Base-by-base conservation (phyloP, 371 early-diverging fungal genomes). In the Actinomortierella wolfii region DNA sequence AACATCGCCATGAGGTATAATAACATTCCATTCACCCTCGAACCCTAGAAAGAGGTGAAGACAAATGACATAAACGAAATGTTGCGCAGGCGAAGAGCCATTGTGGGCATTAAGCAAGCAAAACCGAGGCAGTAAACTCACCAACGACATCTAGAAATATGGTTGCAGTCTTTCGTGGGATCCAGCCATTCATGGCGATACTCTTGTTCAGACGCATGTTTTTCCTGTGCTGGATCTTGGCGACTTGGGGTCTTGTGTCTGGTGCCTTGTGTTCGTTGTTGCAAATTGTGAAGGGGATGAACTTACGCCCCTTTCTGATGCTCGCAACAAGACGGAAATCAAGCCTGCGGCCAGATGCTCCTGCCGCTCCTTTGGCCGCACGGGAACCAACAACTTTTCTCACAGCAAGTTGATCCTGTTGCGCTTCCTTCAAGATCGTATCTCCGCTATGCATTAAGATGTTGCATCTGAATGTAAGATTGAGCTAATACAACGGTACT, bases 311-410 rank as follows among this genome's bases (percentile, higher is more conserved):
- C 18, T 47, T 47, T 47, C 21, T 47, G 20, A 47, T 47, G 47
- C 47, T 47, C 2, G 47, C 47, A 21, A 47, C 47, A 47, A 47
- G 47, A 47, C 47, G 47, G 11, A 20, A 47, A 47, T 47, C 47
- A 47, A 47, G 47, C 47, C 47, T 21, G 18, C 47, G 61, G 5
- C 61, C 61, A 52, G 54, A 53, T 13, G 46, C 62, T 11, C 62
- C 56, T 42, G 56, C 51, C 20, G 46, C 28, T 25, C 62, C 56
- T 39, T 45, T 26, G 6, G 47, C 61, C 2, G 54, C 54, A 7
- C 41, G 47, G 39, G 61, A 24, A 14, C 61, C 61, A 8, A 60
- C 54, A 44, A 60, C 29, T 40, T 15, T 41, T 40, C 54, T 42
- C 20, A 60, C 20, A n/a, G 52, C 52, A 51, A 39, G 52, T 29